Percentiles rank a stretch among this genome's conserved stretches.
Conservation (phyloP, 2,329 filamentous ascomycete species). For the Hyphodiscus sp. region DNA sequence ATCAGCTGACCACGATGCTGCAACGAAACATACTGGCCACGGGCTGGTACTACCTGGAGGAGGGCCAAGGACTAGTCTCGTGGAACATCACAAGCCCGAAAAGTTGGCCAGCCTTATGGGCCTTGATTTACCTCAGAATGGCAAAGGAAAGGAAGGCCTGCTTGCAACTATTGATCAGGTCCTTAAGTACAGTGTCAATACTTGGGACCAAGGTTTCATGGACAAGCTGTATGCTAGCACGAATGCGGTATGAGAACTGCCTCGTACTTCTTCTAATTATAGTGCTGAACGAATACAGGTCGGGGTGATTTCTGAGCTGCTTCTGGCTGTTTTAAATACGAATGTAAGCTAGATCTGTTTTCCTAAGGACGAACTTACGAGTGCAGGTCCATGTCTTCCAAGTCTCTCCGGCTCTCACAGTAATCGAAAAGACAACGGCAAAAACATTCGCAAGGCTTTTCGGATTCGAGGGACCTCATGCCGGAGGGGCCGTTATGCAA, state of each 20-base stretch:
- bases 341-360: slow-evolving; percentile 51
- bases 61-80: slow-evolving; percentile 48
- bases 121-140: slow-evolving; percentile 52
- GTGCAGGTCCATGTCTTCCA: slow-evolving; percentile 77
- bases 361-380: slow-evolving; percentile 6
- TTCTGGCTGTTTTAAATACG: slow-evolving; percentile 83
- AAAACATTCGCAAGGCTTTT: slow-evolving; percentile 68
- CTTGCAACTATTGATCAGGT: slow-evolving; percentile 64
- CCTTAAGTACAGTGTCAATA: slow-evolving; percentile 85
- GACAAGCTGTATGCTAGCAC: slow-evolving; percentile 93
- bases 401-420: slow-evolving; percentile 79
- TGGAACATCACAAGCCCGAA: slow-evolving; percentile 55
- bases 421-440: slow-evolving; percentile 81
- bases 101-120: slow-evolving; percentile 49
- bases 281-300: slow-evolving; percentile 42
- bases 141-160: slow-evolving; percentile 65
- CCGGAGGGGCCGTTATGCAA: slow-evolving; percentile 64
- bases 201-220: slow-evolving; percentile 95
- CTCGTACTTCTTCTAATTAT: background rate
- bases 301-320: slow-evolving; percentile 76
- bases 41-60: slow-evolving; percentile 35
- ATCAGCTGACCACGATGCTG: slow-evolving; percentile 59
- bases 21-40: slow-evolving; percentile 46
- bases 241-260: slow-evolving; percentile 55
- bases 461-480: slow-evolving; percentile 61